A percentile compares a stretch with the other conserved stretches of the same genome.
Conservation (phyloP, 2,329 filamentous ascomycete genomes). For the Taxawa tesnikishii region DNA sequence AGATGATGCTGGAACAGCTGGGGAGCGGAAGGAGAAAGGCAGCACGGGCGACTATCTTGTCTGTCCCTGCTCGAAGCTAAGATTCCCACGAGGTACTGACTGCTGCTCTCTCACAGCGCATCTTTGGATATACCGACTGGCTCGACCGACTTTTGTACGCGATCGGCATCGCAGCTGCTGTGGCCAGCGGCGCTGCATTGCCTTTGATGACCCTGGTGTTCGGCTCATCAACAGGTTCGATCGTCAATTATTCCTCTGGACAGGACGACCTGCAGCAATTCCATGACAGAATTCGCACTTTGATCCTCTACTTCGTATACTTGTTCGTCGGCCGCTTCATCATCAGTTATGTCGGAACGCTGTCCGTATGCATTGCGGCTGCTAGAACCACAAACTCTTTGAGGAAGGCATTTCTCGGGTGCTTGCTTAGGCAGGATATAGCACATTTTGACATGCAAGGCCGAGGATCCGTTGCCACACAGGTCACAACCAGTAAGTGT, state of each 20-base stretch:
- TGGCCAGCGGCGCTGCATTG: conserved; percentile 31
- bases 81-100: too few species aligned
- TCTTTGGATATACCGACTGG: conserved; percentile 20
- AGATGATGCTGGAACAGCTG: too few species aligned
- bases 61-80: background rate
- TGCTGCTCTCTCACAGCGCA: conserved; percentile 13
- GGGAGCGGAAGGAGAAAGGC: conserved; percentile 10
- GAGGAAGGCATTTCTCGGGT: too few species aligned
- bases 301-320: conserved; percentile 55
- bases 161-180: conserved; percentile 20
- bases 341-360: conserved; percentile 43
- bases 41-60: conserved; percentile 12
- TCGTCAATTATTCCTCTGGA: conserved; percentile 24
- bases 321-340: conserved; percentile 56
- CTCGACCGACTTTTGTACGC: conserved; percentile 16
- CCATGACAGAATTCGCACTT: conserved; percentile 11
- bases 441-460: too few species aligned
- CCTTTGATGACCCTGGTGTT: conserved; percentile 41
- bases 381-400: conserved; percentile 37
- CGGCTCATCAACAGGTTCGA: conserved; percentile 35
- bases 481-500: too few species aligned
- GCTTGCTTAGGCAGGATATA: too few species aligned
- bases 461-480: too few species aligned
- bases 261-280: conserved; percentile 9
- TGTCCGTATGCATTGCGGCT: conserved; percentile 36